Base-by-base conservation (phyloP, 139 green algal genomes). In the Tetradesmus lagerheimii region DNA sequence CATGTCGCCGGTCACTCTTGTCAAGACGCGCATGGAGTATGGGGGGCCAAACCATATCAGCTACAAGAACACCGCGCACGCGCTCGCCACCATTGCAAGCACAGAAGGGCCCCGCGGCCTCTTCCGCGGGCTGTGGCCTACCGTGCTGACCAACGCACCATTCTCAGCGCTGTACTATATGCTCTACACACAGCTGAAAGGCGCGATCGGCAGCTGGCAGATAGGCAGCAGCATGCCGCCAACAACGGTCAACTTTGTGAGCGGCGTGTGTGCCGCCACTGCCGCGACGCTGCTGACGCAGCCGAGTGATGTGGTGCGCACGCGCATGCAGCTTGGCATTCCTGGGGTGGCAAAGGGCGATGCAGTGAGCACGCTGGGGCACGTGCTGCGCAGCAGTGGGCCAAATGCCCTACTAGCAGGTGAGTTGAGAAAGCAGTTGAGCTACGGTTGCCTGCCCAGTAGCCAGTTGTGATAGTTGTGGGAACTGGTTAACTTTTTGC, bases 1-100 rank as follows among this genome's bases (percentile, higher is more conserved):
- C 9, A 93, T 98, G 57, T 98, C 94, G 45, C 98, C 98, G 16
- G 87, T 99, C 27, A 99, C 97, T 1, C 92, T 99, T 0, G 94
- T 99, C 18, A 99, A 99, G 87, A 99, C 98, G 0, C 92, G 97
- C 35, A 99, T 99, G 96, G 98, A 99, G 92, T 98, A 98, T 80
- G 83, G 80, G 0, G 64, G 87, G 35, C 62, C 67, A 41, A 81
- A 82, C 16, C 79, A 71, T 80, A 89, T 78, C 15, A 62, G 76
- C 35, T 97, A 98, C 88, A 89, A 89, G 18, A 93, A 93, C 82
- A 98, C 95, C 23, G 38, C 92, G 11, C 80, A 97, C 84, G 94
- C 93, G 14, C 83, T 98, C 27, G 45, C 57, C 16, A 92, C 89
- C 4, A 97, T 99, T 37, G 83, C 89, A 37, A 71, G 62, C 27